Evolutionary conservation across 495 filamentous ascomycete genomes (phyloP), one percentile per base, ranked within the genome.

Genomic region (Aspergillus conjunctus): DNA sequence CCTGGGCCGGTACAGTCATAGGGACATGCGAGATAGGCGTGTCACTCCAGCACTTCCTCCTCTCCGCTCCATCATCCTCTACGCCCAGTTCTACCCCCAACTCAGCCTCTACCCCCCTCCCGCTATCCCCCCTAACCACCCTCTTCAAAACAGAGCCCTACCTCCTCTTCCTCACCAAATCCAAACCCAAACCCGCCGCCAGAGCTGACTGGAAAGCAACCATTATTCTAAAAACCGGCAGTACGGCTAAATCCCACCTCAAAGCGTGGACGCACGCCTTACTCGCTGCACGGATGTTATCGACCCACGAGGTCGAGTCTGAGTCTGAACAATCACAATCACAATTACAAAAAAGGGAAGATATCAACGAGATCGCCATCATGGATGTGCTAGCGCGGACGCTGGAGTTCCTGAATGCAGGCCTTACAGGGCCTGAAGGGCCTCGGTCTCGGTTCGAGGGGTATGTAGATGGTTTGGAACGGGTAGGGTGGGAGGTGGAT

Each of bases 261-360:
- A 83, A 83, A 68, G 91, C 88, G 8, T 97, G 90, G 91, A 78
- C 81, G 48, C 87, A 93, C 63, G 91, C 88, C 7, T 79, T 93
- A 7, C 74, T 86, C 39, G 75, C 85, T 34, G 84, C 85, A 14
- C 63, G 70, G 39, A 54, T 54, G 44, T 21, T 62, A 43, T 43
- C 12, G 6, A 43, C 17, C 4, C 39, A 43, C 39, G 17, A 43
- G 39, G 4, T 17, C 39, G 12, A 43, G n/a, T n/a, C n/a, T n/a
- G n/a, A n/a, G n/a, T n/a, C n/a, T n/a, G n/a, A n/a, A n/a, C n/a
- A n/a, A n/a, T n/a, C n/a, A n/a, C n/a, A n/a, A n/a, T n/a, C n/a
- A n/a, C n/a, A n/a, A n/a, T n/a, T n/a, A n/a, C n/a, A n/a, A n/a
- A n/a, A n/a, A n/a, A n/a, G n/a, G 10, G 14, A 43, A 17, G 14